phyloP scores from a whole-genome alignment of 179 eudicot genomes.

The Patellifolia procumbens region DNA sequence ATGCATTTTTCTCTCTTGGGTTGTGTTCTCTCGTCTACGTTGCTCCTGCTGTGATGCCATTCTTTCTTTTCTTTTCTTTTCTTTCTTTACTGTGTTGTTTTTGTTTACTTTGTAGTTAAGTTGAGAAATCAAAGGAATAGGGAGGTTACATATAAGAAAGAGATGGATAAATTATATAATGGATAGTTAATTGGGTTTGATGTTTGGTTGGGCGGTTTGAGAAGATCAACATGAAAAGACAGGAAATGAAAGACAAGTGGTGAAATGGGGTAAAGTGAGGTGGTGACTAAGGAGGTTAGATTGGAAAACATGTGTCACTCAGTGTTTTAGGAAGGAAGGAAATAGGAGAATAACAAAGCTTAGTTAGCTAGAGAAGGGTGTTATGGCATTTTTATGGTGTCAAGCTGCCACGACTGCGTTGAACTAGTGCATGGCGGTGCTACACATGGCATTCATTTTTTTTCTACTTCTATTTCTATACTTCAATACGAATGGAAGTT shows the following conservation, averaged over 20 bases:
- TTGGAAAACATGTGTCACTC: constrained; percentile 19
- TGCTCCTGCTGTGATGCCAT: constrained; percentile 66
- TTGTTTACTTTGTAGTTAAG: no score
- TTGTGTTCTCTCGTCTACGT: constrained; percentile 46
- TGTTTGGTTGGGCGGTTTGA: constrained; percentile 15
- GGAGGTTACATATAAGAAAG: neutral
- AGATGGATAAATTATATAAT: neutral
- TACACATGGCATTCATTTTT: constrained; percentile 2
- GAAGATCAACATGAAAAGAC: constrained; percentile 14
- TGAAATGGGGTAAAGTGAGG: constrained; percentile 7
- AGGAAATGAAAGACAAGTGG: constrained; percentile 28
- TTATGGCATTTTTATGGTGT: neutral
- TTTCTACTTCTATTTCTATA: no score
- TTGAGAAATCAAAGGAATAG: neutral
- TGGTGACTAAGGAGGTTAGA: constrained; percentile 28
- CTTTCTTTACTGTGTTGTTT: neutral
- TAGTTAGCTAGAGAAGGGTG: no score
- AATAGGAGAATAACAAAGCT: neutral
- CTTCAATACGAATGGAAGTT: no score
- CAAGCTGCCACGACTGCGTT: neutral
- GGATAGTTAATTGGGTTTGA: neutral
- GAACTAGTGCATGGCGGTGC: neutral
- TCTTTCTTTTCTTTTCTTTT: neutral
- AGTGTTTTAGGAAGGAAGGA: neutral
- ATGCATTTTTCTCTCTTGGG: constrained; percentile 38